A percentile compares a stretch with the other conserved stretches of the same genome.
These are phyloP conservation scores for Waltiozyma sp. DNA, from an alignment of 1,139 yeast genomes.

Conservation along the genomic window DNA sequence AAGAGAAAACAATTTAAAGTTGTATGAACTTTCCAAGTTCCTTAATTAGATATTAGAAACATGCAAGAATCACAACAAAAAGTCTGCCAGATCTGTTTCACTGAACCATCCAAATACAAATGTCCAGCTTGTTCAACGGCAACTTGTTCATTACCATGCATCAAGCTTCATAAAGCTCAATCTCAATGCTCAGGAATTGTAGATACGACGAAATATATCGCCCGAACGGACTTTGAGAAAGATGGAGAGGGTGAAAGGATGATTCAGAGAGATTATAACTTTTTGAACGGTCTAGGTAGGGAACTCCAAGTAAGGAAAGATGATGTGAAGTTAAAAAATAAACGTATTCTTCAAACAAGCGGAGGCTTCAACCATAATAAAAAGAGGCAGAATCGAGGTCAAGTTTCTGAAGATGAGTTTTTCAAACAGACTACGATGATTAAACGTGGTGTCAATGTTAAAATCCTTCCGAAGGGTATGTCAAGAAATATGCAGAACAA, in stretches of 20 bases:
- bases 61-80: neutral
- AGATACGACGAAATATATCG: constrained; percentile 50
- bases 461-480: constrained; percentile 65
- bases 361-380: constrained; percentile 3
- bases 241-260: constrained; percentile 21
- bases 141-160: constrained; percentile 68
- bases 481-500: constrained; percentile 54
- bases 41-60: neutral
- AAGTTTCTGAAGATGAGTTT: constrained; percentile 1
- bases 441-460: constrained; percentile 42
- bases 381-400: neutral
- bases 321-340: constrained; percentile 29
- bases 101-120: constrained; percentile 45
- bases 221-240: constrained; percentile 24
- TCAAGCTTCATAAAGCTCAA: constrained; percentile 53
- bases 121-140: constrained; percentile 70
- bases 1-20: too few species aligned
- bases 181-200: constrained; percentile 57
- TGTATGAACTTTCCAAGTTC: too few species aligned
- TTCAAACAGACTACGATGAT: constrained; percentile 4
- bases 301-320: constrained; percentile 38
- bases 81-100: constrained; percentile 44
- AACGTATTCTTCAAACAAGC: constrained; percentile 15
- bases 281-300: constrained; percentile 52
- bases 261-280: constrained; percentile 79